A percentile compares a stretch with the other conserved stretches of the same genome.
These are phyloP conservation scores for Protomyces arabidopsidicola DNA, from an alignment of 1,139 yeast genomes.

Conservation along the genomic window DNA sequence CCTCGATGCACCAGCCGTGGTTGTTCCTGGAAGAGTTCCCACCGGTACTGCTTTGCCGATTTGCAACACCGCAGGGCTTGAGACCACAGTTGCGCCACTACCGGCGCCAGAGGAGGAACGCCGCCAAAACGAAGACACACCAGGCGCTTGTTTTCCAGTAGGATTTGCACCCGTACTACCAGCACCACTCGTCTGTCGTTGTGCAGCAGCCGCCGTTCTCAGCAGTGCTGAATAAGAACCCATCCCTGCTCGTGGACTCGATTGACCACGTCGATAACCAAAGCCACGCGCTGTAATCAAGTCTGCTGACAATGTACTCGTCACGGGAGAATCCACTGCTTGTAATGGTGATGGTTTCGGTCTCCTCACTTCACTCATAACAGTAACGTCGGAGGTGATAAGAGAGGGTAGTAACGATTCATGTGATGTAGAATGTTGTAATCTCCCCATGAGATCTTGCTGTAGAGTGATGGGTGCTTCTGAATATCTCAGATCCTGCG, in stretches of 20 bases:
- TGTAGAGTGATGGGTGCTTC: neutral
- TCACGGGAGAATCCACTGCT: neutral
- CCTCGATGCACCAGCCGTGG: neutral
- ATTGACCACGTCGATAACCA: neutral
- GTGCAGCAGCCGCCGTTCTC: conserved; percentile 23
- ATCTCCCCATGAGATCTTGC: neutral
- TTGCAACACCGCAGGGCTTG: no score
- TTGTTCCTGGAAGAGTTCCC: neutral
- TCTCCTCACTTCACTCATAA: neutral
- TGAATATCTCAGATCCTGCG: neutral
- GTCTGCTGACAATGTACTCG: conserved; percentile 10
- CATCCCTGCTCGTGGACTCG: conserved; percentile 1
- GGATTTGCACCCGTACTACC: no score
- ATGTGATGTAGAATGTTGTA: conserved; percentile 10
- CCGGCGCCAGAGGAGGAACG: neutral
- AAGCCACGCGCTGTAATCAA: conserved; percentile 6
- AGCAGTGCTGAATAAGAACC: conserved; percentile 5
- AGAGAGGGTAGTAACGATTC: conserved; percentile 1
- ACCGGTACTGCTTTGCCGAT: no score
- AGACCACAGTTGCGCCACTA: neutral
- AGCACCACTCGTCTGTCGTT: neutral
- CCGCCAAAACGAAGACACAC: neutral
- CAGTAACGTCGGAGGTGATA: neutral
- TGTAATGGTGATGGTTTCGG: conserved; percentile 18
- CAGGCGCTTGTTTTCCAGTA: neutral